Percentiles rank a stretch among this genome's conserved stretches.
These are phyloP conservation scores for sunflower (Helianthus annuus) DNA, from an alignment of 129 eudicot genomes.

Conservation along the genomic window HanXRQr2.0-SUNRISE NC_035436.2:163272879-163273378, in stretches of 20 bases:
- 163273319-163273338: slow-evolving; percentile 20
- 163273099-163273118: slow-evolving; percentile 3
- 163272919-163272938: too few species aligned
- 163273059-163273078: too few species aligned
- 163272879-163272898: too few species aligned
- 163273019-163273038: slow-evolving; percentile 4
- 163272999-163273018: neutral
- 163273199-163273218: neutral
- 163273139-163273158: neutral
- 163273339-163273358: slow-evolving; percentile 67
- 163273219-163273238: slow-evolving; percentile 8
- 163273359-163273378: slow-evolving; percentile 52
- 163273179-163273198: slow-evolving; percentile 1
- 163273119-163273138: neutral
- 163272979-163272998: neutral
- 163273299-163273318: slow-evolving; percentile 13
- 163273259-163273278: neutral
- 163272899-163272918: too few species aligned
- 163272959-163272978: too few species aligned
- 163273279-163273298: slow-evolving; percentile 3
- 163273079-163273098: neutral
- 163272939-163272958: neutral
- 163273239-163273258: neutral
- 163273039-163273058: neutral
- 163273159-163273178: slow-evolving; percentile 2